A percentile compares a stretch with the other conserved stretches of the same genome.
These are phyloP conservation scores for Neurospora sp. DNA, from an alignment of 495 filamentous ascomycete genomes.

Conservation along the genomic window DNA sequence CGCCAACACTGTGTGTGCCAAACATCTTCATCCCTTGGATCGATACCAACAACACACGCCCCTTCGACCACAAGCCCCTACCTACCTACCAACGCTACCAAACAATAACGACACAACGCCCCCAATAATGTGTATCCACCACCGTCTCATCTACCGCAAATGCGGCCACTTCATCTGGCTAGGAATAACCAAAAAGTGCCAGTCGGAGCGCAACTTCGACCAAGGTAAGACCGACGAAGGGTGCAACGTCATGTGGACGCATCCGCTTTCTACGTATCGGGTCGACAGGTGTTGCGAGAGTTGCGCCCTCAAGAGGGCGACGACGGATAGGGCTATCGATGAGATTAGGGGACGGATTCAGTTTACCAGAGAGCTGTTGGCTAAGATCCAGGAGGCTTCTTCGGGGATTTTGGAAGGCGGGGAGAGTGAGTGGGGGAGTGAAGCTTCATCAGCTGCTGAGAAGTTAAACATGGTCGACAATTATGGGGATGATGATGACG, in stretches of 20 bases:
- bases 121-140: slow-evolving; percentile 21
- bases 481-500: background rate
- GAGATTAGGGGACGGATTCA: slow-evolving; percentile 3
- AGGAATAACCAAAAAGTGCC: slow-evolving; percentile 7
- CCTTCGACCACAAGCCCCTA: background rate
- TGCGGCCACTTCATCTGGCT: slow-evolving; percentile 21
- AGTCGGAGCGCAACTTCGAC: slow-evolving; percentile 7
- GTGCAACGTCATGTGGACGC: slow-evolving; percentile 16
- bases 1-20: background rate
- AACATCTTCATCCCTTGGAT: background rate
- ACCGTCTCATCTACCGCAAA: slow-evolving; percentile 11
- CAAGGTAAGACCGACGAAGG: slow-evolving; percentile 5
- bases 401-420: background rate
- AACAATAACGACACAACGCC: background rate
- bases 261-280: slow-evolving; percentile 10
- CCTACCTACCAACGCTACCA: background rate
- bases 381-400: background rate
- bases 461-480: background rate
- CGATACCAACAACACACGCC: background rate
- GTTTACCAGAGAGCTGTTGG: slow-evolving; percentile 1
- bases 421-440: background rate
- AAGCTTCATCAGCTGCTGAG: background rate
- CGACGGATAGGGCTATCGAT: background rate
- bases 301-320: slow-evolving; percentile 2
- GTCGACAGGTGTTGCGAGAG: slow-evolving; percentile 6